These are phyloP conservation scores for Naegleria lovaniensis DNA, from an alignment of 208 protist genomes.

Conservation along the genomic window DNA sequence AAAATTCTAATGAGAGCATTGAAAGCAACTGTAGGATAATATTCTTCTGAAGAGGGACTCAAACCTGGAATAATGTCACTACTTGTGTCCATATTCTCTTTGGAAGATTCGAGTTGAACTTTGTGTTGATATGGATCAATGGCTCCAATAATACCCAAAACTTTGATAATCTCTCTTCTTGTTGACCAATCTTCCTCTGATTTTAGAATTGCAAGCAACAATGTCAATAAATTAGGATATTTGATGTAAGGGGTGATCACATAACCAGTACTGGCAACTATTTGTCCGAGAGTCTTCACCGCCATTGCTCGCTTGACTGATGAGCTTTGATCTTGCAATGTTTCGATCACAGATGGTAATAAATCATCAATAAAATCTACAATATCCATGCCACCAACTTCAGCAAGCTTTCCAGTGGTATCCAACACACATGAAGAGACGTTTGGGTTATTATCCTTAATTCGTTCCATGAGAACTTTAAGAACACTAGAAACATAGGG, in stretches of 20 bases:
- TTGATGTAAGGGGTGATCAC: conserved; percentile 57
- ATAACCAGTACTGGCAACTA: conserved; percentile 55
- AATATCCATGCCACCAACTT: conserved; percentile 56
- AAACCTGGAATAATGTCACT: background rate
- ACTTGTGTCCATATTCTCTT: background rate
- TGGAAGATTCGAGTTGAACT: background rate
- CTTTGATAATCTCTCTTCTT: conserved; percentile 64
- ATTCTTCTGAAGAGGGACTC: conserved; percentile 52
- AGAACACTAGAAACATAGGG: conserved; percentile 30
- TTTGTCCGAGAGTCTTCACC: conserved; percentile 54
- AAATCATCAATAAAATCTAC: conserved; percentile 53
- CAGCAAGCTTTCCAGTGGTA: conserved; percentile 62
- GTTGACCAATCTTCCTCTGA: conserved; percentile 50
- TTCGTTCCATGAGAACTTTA: conserved; percentile 13
- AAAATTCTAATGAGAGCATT: conserved; percentile 71
- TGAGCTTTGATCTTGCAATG: conserved; percentile 63
- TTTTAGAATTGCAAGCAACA: conserved; percentile 59
- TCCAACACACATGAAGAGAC: conserved; percentile 39
- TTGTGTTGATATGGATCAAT: conserved; percentile 60
- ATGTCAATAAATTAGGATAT: conserved; percentile 61
- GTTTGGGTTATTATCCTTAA: conserved; percentile 7
- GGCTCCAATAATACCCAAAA: conserved; percentile 78
- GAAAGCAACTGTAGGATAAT: conserved; percentile 68
- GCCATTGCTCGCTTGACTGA: conserved; percentile 53
- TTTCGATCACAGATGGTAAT: conserved; percentile 66